Base-by-base conservation (phyloP, 2,329 filamentous ascomycete species). In the Diplodia sapinea region DNA sequence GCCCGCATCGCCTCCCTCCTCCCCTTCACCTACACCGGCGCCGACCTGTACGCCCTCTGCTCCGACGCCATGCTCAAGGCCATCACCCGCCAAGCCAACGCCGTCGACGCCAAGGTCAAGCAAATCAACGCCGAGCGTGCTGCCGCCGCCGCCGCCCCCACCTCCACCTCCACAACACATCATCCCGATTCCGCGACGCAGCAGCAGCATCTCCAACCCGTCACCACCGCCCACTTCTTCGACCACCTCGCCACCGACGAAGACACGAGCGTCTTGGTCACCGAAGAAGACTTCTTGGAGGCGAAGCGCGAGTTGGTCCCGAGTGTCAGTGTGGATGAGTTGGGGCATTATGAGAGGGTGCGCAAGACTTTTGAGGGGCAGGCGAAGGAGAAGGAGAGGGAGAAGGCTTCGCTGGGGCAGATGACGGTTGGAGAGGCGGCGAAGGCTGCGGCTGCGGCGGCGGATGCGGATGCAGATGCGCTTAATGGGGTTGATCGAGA, bases 31-130 rank as follows among this genome's bases (percentile, higher is more conserved):
- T 99, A 97, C 81, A 99, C 95, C 0, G 95, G 95, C 75, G 95
- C 95, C 70, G 95, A 99, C 81, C 90, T 99, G 76, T 99, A 99
- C 79, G 95, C 95, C 0, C 86, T 99, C 23, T 98, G 94, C 82
- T 97, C 93, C 52, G 95, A 99, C 78, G 93, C 95, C 63, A 99
- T 99, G 95, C 90, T 99, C 72, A 98, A 99, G 79, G 95, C 95
- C 23, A 94, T 99, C 68, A 99, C 95, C 2, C 89, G 95, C 5
- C 92, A 96, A 76, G 93, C 95, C 2, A 86, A 88, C 1, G 84
- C 87, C 1, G 94, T 98, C 2, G 95, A 99, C 77, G 84, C 87
- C 62, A 95, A 95, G 78, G 91, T 99, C 71, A 86, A 86, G 26
- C 83, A 85, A 4, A 83, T 96, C 77, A 92, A 92, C 73, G 77